Percentiles rank a stretch among this genome's conserved stretches.
Evolutionary conservation across 148 eudicot species (phyloP).

Genomic region (Persicaria maculosa): DNA sequence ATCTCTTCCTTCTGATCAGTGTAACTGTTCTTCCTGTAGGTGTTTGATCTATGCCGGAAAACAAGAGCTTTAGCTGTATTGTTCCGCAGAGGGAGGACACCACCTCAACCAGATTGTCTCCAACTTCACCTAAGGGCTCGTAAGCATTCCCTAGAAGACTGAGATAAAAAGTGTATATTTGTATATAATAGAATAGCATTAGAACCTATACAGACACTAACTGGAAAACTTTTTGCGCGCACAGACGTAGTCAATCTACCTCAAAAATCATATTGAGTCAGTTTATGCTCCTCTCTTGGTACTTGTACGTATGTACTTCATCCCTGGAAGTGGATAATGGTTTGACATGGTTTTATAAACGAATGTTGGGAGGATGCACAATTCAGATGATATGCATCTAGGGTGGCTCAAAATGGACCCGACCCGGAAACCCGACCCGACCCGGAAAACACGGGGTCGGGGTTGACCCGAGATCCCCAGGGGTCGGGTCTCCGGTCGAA

Average conservation of each 20-base stretch:
- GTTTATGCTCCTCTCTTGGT: neutral
- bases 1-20: neutral
- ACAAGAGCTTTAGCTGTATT: slow-evolving; percentile 89
- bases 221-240: neutral
- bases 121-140: slow-evolving; percentile 79
- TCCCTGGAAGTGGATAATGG: slow-evolving; percentile 6
- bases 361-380: neutral
- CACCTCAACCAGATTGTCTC: slow-evolving; percentile 63
- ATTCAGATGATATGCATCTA: slow-evolving; percentile 3
- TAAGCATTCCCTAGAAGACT: slow-evolving; percentile 91
- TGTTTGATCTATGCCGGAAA: slow-evolving; percentile 73
- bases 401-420: too few relatives aligned
- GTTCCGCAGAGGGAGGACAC: slow-evolving; percentile 55
- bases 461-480: too few relatives aligned
- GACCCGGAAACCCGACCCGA: too few relatives aligned
- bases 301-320: neutral
- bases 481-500: too few relatives aligned
- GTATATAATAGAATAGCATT: slow-evolving; percentile 9
- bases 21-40: slow-evolving; percentile 33
- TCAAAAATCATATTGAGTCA: neutral
- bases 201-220: neutral
- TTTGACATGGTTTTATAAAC: neutral
- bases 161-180: slow-evolving; percentile 22
- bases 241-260: neutral
- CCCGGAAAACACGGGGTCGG: too few relatives aligned